phyloP scores from a whole-genome alignment of 1,139 yeast genomes.

The Saccharomycopsis hybrid region DNA sequence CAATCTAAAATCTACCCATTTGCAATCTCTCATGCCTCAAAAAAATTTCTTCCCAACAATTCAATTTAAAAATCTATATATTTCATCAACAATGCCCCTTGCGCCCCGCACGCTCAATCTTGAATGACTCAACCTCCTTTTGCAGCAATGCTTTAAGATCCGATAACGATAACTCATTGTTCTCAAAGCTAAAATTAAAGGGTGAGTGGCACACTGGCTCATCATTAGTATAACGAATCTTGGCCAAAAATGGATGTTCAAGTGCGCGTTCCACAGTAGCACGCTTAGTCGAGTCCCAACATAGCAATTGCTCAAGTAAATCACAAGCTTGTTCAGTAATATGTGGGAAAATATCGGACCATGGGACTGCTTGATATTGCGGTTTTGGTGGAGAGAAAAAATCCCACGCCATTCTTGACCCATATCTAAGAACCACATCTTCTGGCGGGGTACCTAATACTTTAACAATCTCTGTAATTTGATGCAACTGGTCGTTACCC shows the following conservation, averaged over 20 bases:
- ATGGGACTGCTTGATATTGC: constrained; percentile 35
- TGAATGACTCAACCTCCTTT: constrained; percentile 39
- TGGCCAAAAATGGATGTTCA: constrained; percentile 43
- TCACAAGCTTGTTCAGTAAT: constrained; percentile 45
- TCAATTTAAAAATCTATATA: too few species aligned
- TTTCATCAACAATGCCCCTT: background rate
- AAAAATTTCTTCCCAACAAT: too few species aligned
- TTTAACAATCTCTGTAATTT: constrained; percentile 54
- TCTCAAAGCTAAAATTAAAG: constrained; percentile 62
- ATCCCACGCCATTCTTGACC: constrained; percentile 36
- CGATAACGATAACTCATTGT: constrained; percentile 29
- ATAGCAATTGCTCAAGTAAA: constrained; percentile 44
- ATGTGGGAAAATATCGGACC: constrained; percentile 52
- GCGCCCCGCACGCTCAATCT: constrained; percentile 25
- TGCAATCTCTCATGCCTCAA: too few species aligned
- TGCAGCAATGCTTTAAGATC: constrained; percentile 42
- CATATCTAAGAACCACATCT: constrained; percentile 32
- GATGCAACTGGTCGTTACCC: constrained; percentile 62
- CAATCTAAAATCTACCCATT: too few species aligned
- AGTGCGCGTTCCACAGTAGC: constrained; percentile 44
- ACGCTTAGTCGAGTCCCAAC: constrained; percentile 53
- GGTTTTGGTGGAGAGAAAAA: constrained; percentile 34
- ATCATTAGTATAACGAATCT: constrained; percentile 42
- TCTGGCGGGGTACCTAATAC: constrained; percentile 56
- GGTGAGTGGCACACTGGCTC: constrained; percentile 42